Evolutionary conservation across 257 asterid species (phyloP), one percentile per base, ranked within the genome.

Genomic region (Solanum appendiculatum): DNA sequence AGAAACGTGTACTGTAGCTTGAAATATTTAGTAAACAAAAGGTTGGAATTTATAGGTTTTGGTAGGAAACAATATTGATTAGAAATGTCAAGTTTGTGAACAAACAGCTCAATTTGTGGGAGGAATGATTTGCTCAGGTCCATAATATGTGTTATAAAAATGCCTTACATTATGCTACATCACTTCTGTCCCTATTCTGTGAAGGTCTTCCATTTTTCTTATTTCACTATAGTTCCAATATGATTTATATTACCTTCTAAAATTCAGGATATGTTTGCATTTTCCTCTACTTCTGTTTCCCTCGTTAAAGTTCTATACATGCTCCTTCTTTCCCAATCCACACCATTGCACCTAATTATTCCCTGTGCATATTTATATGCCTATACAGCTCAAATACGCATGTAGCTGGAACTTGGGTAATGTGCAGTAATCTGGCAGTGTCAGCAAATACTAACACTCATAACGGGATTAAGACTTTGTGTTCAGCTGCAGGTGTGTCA

Each of bases 401-500:
- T n/a, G n/a, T n/a, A n/a, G n/a, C n/a, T n/a, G n/a, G n/a, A n/a
- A n/a, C n/a, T n/a, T n/a, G n/a, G n/a, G n/a, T n/a, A n/a, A n/a
- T n/a, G n/a, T 48, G 68, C 88, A 87, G 91, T 70, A 87, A 74
- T 83, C 89, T 84, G 82, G 93, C 89, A 86, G 84, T 89, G 86
- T 85, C 91, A 70, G 89, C 91, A 70, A 88, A 69, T 90, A 74
- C 86, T 88, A 91, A 91, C 87, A 87, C 86, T 64, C 89, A 69
- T 90, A 91, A 90, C 88, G 92, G 91, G 87, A 64, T 91, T 95
- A 94, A 93, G 92, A 91, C 94, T 18, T 89, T 87, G 87, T 92
- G 92, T 91, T 88, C 93, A 83, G 88, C 84, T 85, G 88, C 90
- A 95, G 97, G 96, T 95, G 93, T 89, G 96, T 92, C 87, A 33